Evolutionary conservation across 2,329 filamentous ascomycete genomes (phyloP).

Genomic region (Exophiala phaeomuriformis): DNA sequence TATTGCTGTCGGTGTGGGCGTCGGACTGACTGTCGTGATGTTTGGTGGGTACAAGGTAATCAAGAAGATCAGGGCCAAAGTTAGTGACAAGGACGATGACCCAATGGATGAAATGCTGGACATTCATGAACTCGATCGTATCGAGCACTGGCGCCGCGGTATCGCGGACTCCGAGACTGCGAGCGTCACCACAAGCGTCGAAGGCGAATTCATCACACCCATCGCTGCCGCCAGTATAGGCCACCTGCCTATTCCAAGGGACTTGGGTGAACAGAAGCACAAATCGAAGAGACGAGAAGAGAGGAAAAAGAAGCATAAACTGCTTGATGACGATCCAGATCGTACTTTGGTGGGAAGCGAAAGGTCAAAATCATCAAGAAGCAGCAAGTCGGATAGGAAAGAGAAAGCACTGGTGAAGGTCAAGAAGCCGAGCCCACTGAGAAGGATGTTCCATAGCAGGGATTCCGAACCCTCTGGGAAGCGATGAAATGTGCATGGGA

Average conservation of each 20-base stretch:
- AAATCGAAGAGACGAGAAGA: conserved; percentile 31
- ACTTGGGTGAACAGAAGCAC: conserved; percentile 23
- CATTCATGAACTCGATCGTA: conserved; percentile 42
- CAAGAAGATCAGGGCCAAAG: conserved; percentile 60
- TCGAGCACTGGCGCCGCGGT: conserved; percentile 58
- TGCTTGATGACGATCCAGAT: conserved; percentile 15
- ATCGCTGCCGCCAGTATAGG: conserved; percentile 46
- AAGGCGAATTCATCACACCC: conserved; percentile 59
- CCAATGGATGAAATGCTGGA: conserved; percentile 52
- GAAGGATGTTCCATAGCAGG: conserved; percentile 24
- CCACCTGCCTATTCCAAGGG: conserved; percentile 29
- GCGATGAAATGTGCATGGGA: conserved; percentile 6
- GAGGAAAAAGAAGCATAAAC: conserved; percentile 19
- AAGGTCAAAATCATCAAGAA: conserved; percentile 14
- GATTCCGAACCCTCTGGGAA: conserved; percentile 11
- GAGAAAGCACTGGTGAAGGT: conserved; percentile 25
- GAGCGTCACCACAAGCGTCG: conserved; percentile 50
- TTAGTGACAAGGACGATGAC: conserved; percentile 28
- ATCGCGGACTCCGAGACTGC: conserved; percentile 48
- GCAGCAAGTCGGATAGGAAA: conserved; percentile 16
- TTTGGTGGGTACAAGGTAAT: conserved; percentile 97
- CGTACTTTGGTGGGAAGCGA: conserved; percentile 19
- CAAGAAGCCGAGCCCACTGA: conserved; percentile 34
- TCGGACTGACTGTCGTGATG: conserved; percentile 91
- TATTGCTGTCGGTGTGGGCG: conserved; percentile 79